Percentiles rank a stretch among this genome's conserved stretches.
Conservation (phyloP, 495 filamentous ascomycete species). For the Xylaria palmicola region DNA sequence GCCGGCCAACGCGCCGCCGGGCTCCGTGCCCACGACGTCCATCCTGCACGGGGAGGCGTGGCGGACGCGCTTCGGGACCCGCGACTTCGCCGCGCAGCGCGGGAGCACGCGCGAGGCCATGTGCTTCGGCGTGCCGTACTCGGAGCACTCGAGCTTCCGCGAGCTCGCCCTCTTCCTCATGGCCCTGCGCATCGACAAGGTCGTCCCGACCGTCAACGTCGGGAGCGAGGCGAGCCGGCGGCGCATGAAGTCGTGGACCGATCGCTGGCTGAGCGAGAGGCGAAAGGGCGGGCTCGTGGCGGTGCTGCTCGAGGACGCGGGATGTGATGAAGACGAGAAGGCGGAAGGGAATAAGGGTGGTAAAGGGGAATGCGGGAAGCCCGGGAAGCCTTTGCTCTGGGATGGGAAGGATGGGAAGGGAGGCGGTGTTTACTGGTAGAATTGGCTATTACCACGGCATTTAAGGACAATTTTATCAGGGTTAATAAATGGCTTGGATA, state of each 20-base stretch:
- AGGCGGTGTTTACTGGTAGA: slow-evolving; percentile 47
- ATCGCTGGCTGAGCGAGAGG: slow-evolving; percentile 83
- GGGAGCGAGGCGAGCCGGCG: slow-evolving; percentile 61
- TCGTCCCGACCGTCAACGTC: slow-evolving; percentile 94
- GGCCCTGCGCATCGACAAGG: slow-evolving; percentile 76
- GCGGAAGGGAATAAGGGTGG: slow-evolving; percentile 29
- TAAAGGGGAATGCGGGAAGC: background rate
- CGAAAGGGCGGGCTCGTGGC: slow-evolving; percentile 72
- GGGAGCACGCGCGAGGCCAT: slow-evolving; percentile 73
- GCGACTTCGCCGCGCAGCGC: slow-evolving; percentile 71
- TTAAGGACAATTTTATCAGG: background rate
- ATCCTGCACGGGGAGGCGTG: slow-evolving; percentile 74
- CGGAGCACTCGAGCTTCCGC: slow-evolving; percentile 89
- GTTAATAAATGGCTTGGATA: background rate
- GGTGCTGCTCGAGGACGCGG: slow-evolving; percentile 44
- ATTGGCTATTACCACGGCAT: background rate
- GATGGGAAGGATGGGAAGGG: slow-evolving; percentile 43
- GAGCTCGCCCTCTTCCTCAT: slow-evolving; percentile 94
- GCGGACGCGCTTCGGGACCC: slow-evolving; percentile 62
- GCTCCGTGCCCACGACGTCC: slow-evolving; percentile 40
- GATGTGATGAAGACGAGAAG: slow-evolving; percentile 18
- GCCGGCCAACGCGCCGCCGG: slow-evolving; percentile 35
- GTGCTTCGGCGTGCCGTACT: slow-evolving; percentile 92
- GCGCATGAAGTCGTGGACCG: slow-evolving; percentile 89
- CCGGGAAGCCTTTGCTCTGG: slow-evolving; percentile 30